phyloP scores from a whole-genome alignment of 371 early-diverging fungal genomes.

The Catenaria anguillulae region DNA sequence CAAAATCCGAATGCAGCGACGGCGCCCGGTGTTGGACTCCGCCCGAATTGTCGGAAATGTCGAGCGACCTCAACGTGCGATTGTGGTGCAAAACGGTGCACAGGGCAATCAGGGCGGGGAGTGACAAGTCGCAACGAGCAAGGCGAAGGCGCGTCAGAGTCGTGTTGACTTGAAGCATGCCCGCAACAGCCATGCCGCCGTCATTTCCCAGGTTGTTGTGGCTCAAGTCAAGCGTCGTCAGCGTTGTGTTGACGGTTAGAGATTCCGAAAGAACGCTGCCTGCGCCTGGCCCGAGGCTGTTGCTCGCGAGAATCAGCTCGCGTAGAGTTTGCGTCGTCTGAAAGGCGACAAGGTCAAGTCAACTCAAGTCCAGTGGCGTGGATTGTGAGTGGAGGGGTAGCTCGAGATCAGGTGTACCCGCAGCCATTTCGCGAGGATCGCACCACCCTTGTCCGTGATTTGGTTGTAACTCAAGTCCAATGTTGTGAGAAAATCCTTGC shows the following conservation, averaged over 20 bases:
- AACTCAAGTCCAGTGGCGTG: background rate
- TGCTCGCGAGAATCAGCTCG: background rate
- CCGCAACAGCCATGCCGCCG: constrained; percentile 1
- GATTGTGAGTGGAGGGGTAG: too few relatives aligned
- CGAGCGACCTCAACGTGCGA: background rate
- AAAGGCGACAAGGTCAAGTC: too few relatives aligned
- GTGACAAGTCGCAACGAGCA: background rate
- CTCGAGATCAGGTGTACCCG: too few relatives aligned
- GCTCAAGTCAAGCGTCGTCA: background rate
- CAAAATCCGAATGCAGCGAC: background rate
- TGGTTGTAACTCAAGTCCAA: background rate
- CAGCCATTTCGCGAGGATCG: constrained; percentile 1
- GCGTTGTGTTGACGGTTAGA: background rate
- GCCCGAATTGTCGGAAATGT: background rate
- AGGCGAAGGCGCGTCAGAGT: background rate
- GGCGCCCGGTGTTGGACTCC: background rate
- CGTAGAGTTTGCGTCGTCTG: background rate
- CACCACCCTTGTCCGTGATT: background rate
- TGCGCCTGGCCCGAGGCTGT: constrained; percentile 1
- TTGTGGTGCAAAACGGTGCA: constrained; percentile 1
- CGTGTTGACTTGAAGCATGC: constrained; percentile 8
- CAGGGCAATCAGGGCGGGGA: background rate
- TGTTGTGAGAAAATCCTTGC: background rate
- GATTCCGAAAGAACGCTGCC: constrained; percentile 6
- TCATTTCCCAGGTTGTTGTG: constrained; percentile 2